These are phyloP conservation scores for Ramaria sp. DNA, from an alignment of 768 basidiomycete species.

Conservation along the genomic window DNA sequence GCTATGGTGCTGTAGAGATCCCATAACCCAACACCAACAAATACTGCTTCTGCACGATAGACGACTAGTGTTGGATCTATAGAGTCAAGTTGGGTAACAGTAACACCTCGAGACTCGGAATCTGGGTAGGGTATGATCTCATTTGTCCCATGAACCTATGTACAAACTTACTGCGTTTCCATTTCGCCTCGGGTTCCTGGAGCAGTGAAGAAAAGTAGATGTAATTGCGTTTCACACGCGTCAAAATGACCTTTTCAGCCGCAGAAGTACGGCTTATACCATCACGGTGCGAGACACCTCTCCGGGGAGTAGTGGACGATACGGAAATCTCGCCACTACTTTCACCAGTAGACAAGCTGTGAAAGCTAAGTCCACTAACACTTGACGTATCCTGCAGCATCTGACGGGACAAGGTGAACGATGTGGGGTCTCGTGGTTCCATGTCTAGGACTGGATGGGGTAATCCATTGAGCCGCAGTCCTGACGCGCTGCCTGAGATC, in stretches of 20 bases:
- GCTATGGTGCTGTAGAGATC: slow-evolving; percentile 82
- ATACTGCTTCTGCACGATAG: slow-evolving; percentile 92
- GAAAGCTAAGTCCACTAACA: slow-evolving; percentile 52
- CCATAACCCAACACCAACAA: slow-evolving; percentile 93
- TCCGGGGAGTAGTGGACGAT: slow-evolving; percentile 4
- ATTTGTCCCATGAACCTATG: neutral
- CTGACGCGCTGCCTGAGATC: slow-evolving; percentile 62
- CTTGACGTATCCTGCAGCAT: slow-evolving; percentile 69
- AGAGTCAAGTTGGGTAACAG: slow-evolving; percentile 90
- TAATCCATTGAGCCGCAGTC: slow-evolving; percentile 80
- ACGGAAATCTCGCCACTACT: slow-evolving; percentile 9
- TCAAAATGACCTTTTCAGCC: slow-evolving; percentile 75
- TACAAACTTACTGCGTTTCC: slow-evolving; percentile 57
- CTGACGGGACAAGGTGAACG: slow-evolving; percentile 46
- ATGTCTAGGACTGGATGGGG: slow-evolving; percentile 54
- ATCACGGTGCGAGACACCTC: slow-evolving; percentile 13
- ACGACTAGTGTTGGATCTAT: slow-evolving; percentile 96
- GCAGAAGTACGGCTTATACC: slow-evolving; percentile 36
- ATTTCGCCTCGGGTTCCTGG: slow-evolving; percentile 97
- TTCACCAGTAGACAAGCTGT: slow-evolving; percentile 49
- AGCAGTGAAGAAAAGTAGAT: slow-evolving; percentile 96
- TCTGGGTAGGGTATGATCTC: slow-evolving; percentile 29
- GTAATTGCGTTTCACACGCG: slow-evolving; percentile 84
- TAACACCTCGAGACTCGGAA: slow-evolving; percentile 82
- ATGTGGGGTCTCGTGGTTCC: slow-evolving; percentile 58